Base-by-base conservation (phyloP, 805 yeast genomes). In the Wickerhamiella azyma region DNA sequence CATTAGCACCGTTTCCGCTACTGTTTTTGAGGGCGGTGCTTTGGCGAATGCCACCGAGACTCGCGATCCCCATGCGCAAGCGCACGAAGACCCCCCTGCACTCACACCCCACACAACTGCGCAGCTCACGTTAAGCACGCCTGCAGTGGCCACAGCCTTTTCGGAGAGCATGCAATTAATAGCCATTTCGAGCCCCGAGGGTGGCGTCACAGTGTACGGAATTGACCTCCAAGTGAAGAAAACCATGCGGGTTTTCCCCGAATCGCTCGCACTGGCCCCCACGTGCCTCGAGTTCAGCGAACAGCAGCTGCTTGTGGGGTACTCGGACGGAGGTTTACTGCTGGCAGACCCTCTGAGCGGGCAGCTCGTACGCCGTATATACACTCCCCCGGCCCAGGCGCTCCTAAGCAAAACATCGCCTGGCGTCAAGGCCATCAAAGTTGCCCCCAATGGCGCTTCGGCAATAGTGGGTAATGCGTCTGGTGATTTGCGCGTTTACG, bases 401-500 rank as follows among this genome's bases (percentile, higher is more conserved):
- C 19, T 37, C 10, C 42, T 47, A 21, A 37, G 40, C 26, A 38
- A 33, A 9, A 16, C 14, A 9, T 26, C 41, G 24, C 50, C 46
- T 9, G 30, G 44, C 1, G 42, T 52, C 26, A 36, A 43, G 16
- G 45, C 53, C 2, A 37, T 53, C 19, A 13, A 3, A 13, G 41
- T 39, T 4, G 29, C 39, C 11, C 43, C 49, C 10, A 39, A 32
- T 33, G 54, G 50, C 14, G 18, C 36, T n/a, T 43, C 48, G 3
- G 50, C 50, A 1, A 36, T 56, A 7, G 40, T 45, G 2, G 46
- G 46, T 14, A 46, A 45, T 29, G 43, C 42, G 2, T 46, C 45
- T 21, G 59, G 59, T 29, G 56, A 52, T 36, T 24, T 56, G 36
- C 50, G 50, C 19, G 49, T 50, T 2, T 37, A 50, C 24, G 52